Evolutionary conservation across 2,329 filamentous ascomycete species (phyloP), one percentile per base, ranked within the genome.

Genomic region (Diaporthe sp.): DNA sequence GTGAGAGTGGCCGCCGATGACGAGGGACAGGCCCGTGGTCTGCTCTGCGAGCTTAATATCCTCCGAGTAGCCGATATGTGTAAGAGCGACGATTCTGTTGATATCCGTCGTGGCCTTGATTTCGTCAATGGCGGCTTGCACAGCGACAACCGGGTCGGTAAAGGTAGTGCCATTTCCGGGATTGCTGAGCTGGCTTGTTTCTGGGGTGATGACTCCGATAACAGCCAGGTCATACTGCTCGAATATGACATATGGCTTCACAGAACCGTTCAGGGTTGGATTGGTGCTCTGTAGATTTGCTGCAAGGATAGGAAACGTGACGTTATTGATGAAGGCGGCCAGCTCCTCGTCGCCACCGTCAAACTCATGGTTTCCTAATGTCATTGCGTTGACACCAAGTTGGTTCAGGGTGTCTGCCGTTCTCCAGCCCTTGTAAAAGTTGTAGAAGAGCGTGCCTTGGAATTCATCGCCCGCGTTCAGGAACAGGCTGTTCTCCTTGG

Each of bases 381-480:
- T 92, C 91, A 93, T 93, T 77, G 88, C 90, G 75, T 92, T 89
- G 77, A 93, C 92, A n/a, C 88, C 87, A 66, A 93, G 83, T 79
- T 91, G 86, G 76, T 93, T 93, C 75, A 93, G 82, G 0, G 89
- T 91, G 78, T 92, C 88, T 65, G 91, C 90, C 76, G 93, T 93
- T 86, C 93, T 93, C 83, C 92, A 90, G 32, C 90, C 90, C 22
- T 88, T 88, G 78, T 93, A 93, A 81, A 88, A 92, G 5, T 87
- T 88, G 83, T 92, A 93, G 84, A 92, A 93, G 10, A 93, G 85
- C 0, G 92, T 93, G 71, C 92, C 91, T 78, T 93, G 90, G 79
- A 93, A 93, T 79, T 93, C 92, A 77, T 93, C 92, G n/a, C 92
- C 92, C 2, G 88, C 89, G 72, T 93, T 92, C 59, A 93, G 83